Evolutionary conservation across 2,329 filamentous ascomycete species (phyloP).

Genomic region (Teratosphaeria epicoccoides): DNA sequence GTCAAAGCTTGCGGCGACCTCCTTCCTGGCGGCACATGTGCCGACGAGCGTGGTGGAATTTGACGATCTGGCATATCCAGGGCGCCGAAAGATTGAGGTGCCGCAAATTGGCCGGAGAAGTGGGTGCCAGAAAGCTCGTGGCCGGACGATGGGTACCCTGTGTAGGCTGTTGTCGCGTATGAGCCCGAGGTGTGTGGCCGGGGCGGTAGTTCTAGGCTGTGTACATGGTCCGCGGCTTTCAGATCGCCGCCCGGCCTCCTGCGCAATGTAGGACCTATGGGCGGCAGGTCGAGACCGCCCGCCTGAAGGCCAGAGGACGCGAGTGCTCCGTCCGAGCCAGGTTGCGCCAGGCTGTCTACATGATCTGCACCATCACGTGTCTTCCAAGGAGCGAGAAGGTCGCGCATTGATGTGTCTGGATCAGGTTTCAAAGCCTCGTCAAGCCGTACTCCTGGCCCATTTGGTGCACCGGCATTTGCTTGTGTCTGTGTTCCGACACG

Average conservation of each 20-base stretch:
- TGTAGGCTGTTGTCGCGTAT: constrained; percentile 12
- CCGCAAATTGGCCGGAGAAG: constrained; percentile 8
- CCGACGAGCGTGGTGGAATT: neutral
- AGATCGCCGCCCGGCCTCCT: constrained; percentile 40
- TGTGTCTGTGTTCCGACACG: neutral
- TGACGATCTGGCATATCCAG: constrained; percentile 6
- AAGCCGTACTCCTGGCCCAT: neutral
- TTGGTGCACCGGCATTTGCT: neutral
- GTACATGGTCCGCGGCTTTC: constrained; percentile 35
- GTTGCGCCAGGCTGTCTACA: constrained; percentile 3
- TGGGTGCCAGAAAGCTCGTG: constrained; percentile 10
- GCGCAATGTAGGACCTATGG: constrained; percentile 30
- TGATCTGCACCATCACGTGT: neutral
- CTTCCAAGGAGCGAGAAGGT: constrained; percentile 7
- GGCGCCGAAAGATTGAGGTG: neutral
- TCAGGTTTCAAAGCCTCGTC: neutral
- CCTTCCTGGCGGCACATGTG: neutral
- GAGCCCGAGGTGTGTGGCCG: constrained; percentile 34
- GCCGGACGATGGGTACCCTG: constrained; percentile 5
- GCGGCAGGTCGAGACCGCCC: constrained; percentile 26
- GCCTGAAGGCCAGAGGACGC: constrained; percentile 32
- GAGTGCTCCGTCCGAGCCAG: constrained; percentile 2
- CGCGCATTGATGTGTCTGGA: constrained; percentile 13
- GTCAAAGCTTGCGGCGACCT: neutral
- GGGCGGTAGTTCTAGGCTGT: constrained; percentile 32